A percentile compares a stretch with the other conserved stretches of the same genome.
phyloP scores from a whole-genome alignment of 768 basidiomycete species.

The Collybia sp. region DNA sequence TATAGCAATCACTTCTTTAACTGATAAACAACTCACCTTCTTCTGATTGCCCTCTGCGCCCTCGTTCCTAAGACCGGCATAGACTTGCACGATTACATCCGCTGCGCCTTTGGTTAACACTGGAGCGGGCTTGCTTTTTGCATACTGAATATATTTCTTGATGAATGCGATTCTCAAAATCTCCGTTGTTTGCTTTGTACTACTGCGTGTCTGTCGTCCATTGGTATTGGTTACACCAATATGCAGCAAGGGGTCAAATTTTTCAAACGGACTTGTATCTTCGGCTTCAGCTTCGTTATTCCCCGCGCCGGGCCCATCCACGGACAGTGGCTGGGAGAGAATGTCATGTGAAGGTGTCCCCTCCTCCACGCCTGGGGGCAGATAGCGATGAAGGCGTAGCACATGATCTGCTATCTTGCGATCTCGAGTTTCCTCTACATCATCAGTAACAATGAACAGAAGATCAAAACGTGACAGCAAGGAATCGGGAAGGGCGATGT shows the following conservation, averaged over 20 bases:
- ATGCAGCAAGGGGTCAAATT: slow-evolving; percentile 93
- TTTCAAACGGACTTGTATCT: slow-evolving; percentile 87
- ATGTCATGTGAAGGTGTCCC: slow-evolving; percentile 88
- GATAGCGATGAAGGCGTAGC: slow-evolving; percentile 93
- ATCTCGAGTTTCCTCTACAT: slow-evolving; percentile 93
- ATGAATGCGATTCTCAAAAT: slow-evolving; percentile 91
- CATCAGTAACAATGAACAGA: slow-evolving; percentile 96
- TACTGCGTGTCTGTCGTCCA: slow-evolving; percentile 51
- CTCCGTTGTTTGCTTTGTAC: slow-evolving; percentile 65
- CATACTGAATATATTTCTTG: slow-evolving; percentile 98
- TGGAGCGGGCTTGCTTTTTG: slow-evolving; percentile 85
- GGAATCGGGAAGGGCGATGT: slow-evolving; percentile 97
- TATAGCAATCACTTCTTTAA: slow-evolving; percentile 5
- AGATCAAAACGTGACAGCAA: slow-evolving; percentile 98
- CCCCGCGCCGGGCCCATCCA: slow-evolving; percentile 70
- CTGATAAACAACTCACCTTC: slow-evolving; percentile 45
- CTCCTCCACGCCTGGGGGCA: slow-evolving; percentile 95
- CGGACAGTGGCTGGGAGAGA: slow-evolving; percentile 80
- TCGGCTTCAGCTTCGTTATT: slow-evolving; percentile 46
- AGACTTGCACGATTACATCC: slow-evolving; percentile 90
- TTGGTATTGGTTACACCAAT: slow-evolving; percentile 61
- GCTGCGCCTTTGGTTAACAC: slow-evolving; percentile 89
- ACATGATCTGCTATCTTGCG: slow-evolving; percentile 97
- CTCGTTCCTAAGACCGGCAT: slow-evolving; percentile 88
- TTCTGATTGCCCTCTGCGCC: slow-evolving; percentile 87